A percentile compares a stretch with the other conserved stretches of the same genome.
Evolutionary conservation across 1,139 yeast genomes (phyloP).

Genomic region (Blastobotrys ciferrii): DNA sequence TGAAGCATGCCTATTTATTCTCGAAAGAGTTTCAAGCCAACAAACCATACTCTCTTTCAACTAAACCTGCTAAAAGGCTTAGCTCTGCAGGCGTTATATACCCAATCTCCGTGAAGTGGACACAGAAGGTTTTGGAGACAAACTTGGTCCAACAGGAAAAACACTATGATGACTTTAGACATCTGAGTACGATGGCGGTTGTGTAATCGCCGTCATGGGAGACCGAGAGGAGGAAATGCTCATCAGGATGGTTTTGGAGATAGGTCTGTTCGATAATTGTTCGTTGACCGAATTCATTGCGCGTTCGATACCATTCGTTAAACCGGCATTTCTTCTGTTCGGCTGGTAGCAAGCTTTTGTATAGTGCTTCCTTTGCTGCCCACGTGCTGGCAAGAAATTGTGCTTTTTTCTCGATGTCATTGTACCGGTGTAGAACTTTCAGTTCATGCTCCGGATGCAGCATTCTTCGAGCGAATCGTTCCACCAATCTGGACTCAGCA

Average conservation of each 20-base stretch:
- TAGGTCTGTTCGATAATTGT: slow-evolving; percentile 39
- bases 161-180: slow-evolving; percentile 6
- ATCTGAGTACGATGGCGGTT: slow-evolving; percentile 34
- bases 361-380: slow-evolving; percentile 78
- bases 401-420: slow-evolving; percentile 12
- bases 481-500: slow-evolving; percentile 34
- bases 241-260: slow-evolving; percentile 33
- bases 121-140: too few relatives aligned
- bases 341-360: slow-evolving; percentile 51
- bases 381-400: slow-evolving; percentile 57
- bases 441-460: slow-evolving; percentile 51
- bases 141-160: too few relatives aligned
- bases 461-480: slow-evolving; percentile 48
- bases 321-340: slow-evolving; percentile 56
- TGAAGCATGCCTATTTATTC: too few relatives aligned
- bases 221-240: slow-evolving; percentile 53
- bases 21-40: too few relatives aligned
- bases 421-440: slow-evolving; percentile 37
- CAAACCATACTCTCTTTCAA: too few relatives aligned
- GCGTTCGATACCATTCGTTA: slow-evolving; percentile 56
- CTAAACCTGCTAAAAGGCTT: too few relatives aligned
- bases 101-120: too few relatives aligned
- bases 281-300: slow-evolving; percentile 34
- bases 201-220: slow-evolving; percentile 65
- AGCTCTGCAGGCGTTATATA: too few relatives aligned